Evolutionary conservation across 1,284 basidiomycete genomes (phyloP), one percentile per base, ranked within the genome.

Genomic region (Schizophyllum amplum): DNA sequence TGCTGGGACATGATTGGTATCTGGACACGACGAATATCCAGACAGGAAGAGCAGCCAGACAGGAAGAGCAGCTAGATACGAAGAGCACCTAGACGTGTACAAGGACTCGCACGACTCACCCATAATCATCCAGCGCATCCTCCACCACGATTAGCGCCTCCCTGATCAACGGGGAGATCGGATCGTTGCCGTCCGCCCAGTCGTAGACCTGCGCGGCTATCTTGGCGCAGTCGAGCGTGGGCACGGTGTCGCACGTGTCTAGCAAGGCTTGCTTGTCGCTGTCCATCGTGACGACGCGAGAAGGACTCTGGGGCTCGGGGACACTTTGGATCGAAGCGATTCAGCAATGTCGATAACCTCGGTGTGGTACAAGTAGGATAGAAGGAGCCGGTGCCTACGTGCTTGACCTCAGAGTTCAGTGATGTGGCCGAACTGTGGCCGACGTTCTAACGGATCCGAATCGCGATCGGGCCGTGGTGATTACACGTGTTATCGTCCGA

Each of bases 141-240:
- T 94, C 85, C 51, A 96, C 89, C 55, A 94, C 87, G 24, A 79
- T 72, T 57, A 94, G 69, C 0, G 93, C 92, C 66, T 90, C 83
- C 62, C 79, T 81, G 47, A 95, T 85, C 61, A 84, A 75, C 4
- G 67, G 67, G 0, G 84, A 82, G 20, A 93, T 75, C 0, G 78
- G 72, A 54, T 82, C 76, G 4, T 73, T 65, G 15, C 79, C 79
- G 21, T 68, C 64, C 42, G 86, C 83, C 42, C 89, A 73, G 5
- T 66, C 68, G 65, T 87, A 87, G 13, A 88, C 81, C 13, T 82
- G 71, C n/a, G 74, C 63, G 9, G 82, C 77, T 53, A 86, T 77
- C 52, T 69, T 67, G 55, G 67, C 72, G 65, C 66, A 71, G 64
- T 82, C 72, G 7, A 42, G 33, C 73, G 80, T 75, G 57, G 55